These are phyloP conservation scores for Mycena floridula DNA, from an alignment of 768 basidiomycete species.

Conservation along the genomic window DNA sequence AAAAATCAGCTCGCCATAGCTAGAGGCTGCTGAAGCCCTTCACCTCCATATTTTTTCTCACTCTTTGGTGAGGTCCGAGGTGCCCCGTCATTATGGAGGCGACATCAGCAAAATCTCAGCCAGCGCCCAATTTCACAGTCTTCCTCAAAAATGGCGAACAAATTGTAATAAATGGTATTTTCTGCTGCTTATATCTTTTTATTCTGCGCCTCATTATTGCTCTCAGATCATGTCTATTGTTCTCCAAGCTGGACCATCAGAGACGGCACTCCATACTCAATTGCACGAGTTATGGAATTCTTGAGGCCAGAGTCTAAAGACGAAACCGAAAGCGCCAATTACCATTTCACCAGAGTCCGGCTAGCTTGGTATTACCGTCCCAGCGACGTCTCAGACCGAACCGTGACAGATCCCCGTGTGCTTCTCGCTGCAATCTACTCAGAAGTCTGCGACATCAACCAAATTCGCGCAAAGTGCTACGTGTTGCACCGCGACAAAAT, in stretches of 20 bases:
- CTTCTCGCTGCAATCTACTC: slow-evolving; percentile 95
- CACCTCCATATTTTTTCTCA: too few species aligned
- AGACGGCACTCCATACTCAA: slow-evolving; percentile 92
- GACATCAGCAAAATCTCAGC: too few species aligned
- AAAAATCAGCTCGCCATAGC: too few species aligned
- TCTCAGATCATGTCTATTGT: slow-evolving; percentile 94
- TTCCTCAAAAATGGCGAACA: slow-evolving; percentile 78
- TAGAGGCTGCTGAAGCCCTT: too few species aligned
- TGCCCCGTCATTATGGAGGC: too few species aligned
- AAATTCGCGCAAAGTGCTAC: slow-evolving; percentile 88
- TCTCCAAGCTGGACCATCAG: slow-evolving; percentile 89
- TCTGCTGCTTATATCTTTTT: slow-evolving; percentile 18
- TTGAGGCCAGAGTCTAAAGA: slow-evolving; percentile 71
- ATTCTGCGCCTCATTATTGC: slow-evolving; percentile 14
- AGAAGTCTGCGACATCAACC: slow-evolving; percentile 91
- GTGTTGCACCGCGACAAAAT: slow-evolving; percentile 96
- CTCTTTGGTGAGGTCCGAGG: too few species aligned
- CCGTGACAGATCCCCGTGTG: slow-evolving; percentile 84
- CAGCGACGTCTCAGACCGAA: slow-evolving; percentile 89
- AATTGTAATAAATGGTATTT: slow-evolving; percentile 82
- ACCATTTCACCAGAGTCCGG: slow-evolving; percentile 76
- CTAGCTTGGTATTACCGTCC: slow-evolving; percentile 97
- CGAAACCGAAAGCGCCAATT: slow-evolving; percentile 58
- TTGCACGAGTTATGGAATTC: slow-evolving; percentile 97
- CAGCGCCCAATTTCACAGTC: slow-evolving; percentile 22